Base-by-base conservation (phyloP, 176 grass and related monocot genomes). In the Oryza officinalis region DNA sequence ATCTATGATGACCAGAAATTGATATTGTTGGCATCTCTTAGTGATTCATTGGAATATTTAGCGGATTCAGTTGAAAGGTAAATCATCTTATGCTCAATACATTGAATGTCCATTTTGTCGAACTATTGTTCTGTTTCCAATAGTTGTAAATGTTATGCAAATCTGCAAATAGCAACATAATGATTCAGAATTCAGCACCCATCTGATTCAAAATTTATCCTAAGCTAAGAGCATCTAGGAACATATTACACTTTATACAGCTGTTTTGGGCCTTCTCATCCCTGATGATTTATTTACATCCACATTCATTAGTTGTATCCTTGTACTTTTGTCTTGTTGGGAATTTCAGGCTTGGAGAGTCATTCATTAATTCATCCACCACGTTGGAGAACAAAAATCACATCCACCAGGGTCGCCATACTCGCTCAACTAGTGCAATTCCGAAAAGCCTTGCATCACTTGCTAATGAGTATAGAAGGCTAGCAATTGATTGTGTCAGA, bases 31-130 rank as follows among this genome's bases (percentile, higher is more conserved):
- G 93, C 96, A 80, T 98, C 93, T 87, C 93, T 98, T 63, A 98
- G 93, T 35, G 93, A 98, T 85, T 98, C 96, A 9, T 87, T 98
- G 87, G 96, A 98, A 78, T 98, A 93, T 90, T 80, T 98, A 46
- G 96, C 96, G 61, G 96, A 98, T 92, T 98, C 96, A 71, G 90
- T 98, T 83, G 96, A 92, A 93, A 92, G 91, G 96, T 97, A 90
- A 70, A 75, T 80, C n/a, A 45, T 64, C 47, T 78, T 84, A 83
- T 23, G 80, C 25, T 71, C 26, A 76, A 54, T 64, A 47, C 63
- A 68, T 65, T 65, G 15, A 72, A n/a, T 49, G 69, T 27, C 68
- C 22, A 76, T 86, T 81, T 33, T 77, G 18, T 30, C 70, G 47
- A 75, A 69, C 17, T 52, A 23, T 27, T 38, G 49, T 63, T 85